These are phyloP conservation scores for Penicillium turbatum DNA, from an alignment of 495 filamentous ascomycete species.

Conservation along the genomic window DNA sequence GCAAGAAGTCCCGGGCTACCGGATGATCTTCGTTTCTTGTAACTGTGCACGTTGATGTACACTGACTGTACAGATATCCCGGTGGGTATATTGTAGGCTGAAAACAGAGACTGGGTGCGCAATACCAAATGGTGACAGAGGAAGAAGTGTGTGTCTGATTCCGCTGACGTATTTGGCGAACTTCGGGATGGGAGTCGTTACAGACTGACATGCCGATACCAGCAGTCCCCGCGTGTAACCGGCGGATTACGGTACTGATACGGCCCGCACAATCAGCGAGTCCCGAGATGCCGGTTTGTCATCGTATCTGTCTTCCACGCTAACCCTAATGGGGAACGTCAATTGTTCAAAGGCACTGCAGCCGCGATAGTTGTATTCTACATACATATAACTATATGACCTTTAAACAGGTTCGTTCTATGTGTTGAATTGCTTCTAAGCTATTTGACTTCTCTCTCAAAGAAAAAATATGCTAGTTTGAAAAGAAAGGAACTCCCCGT, in stretches of 20 bases:
- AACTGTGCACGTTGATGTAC: background rate
- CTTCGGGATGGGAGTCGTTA: slow-evolving; percentile 16
- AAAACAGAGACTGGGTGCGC: background rate
- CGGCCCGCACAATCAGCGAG: slow-evolving; percentile 7
- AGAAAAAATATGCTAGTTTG: background rate
- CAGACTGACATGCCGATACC: slow-evolving; percentile 41
- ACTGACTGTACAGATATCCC: background rate
- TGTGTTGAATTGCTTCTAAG: slow-evolving; percentile 12
- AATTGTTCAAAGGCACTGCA: background rate
- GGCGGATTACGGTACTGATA: slow-evolving; percentile 16
- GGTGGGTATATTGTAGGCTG: background rate
- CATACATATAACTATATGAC: no score
- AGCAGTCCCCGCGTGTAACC: slow-evolving; percentile 19
- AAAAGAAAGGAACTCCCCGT: slow-evolving; percentile 6
- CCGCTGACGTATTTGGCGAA: slow-evolving; percentile 23
- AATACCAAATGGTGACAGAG: slow-evolving; percentile 3
- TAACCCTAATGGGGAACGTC: background rate
- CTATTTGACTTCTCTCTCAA: slow-evolving; percentile 3
- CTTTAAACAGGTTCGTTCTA: slow-evolving; percentile 5
- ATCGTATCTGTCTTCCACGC: background rate
- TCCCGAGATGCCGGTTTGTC: slow-evolving; percentile 26
- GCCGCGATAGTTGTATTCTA: no score
- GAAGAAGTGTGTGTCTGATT: slow-evolving; percentile 11
- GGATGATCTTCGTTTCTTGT: slow-evolving; percentile 26
- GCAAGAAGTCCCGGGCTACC: slow-evolving; percentile 32